These are phyloP conservation scores for Suillus ampliporus DNA, from an alignment of 768 basidiomycete genomes.

Conservation along the genomic window DNA sequence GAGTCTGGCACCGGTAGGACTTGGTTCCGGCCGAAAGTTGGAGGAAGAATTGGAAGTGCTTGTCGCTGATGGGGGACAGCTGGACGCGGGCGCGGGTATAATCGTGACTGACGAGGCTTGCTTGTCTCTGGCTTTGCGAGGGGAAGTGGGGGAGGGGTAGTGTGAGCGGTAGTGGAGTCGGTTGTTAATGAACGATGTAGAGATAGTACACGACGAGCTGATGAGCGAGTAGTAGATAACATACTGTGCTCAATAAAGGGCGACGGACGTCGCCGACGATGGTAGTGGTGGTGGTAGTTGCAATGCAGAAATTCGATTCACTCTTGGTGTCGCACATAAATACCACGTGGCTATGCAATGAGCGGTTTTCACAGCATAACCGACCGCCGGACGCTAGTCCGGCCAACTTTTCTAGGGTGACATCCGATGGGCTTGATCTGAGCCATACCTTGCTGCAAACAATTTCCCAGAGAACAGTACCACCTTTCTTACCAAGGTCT, in stretches of 20 bases:
- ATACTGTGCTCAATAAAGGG: constrained; percentile 21
- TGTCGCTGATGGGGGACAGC: constrained; percentile 29
- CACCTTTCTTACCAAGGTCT: constrained; percentile 70
- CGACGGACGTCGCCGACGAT: not conserved
- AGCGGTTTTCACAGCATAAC: not conserved
- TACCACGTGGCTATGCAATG: not conserved
- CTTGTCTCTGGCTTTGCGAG: constrained; percentile 35
- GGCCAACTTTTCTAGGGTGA: constrained; percentile 61
- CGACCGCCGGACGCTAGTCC: not conserved
- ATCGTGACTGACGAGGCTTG: constrained; percentile 40
- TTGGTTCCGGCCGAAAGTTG: constrained; percentile 82
- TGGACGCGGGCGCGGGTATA: constrained; percentile 51
- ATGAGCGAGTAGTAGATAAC: constrained; percentile 25
- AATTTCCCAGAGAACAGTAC: constrained; percentile 81
- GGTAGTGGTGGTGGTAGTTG: no score
- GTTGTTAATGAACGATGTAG: constrained; percentile 32
- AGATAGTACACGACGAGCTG: constrained; percentile 18
- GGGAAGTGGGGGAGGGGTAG: constrained; percentile 33
- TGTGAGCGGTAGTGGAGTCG: constrained; percentile 30
- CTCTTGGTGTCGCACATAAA: not conserved
- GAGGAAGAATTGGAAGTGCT: constrained; percentile 60
- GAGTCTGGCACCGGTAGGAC: constrained; percentile 79
- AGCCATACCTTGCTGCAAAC: constrained; percentile 50
- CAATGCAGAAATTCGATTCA: constrained; percentile 1
- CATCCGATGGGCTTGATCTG: no score